Conservation (phyloP, 2,329 filamentous ascomycete species). For the Pseudogymnoascus pannorum region DNA sequence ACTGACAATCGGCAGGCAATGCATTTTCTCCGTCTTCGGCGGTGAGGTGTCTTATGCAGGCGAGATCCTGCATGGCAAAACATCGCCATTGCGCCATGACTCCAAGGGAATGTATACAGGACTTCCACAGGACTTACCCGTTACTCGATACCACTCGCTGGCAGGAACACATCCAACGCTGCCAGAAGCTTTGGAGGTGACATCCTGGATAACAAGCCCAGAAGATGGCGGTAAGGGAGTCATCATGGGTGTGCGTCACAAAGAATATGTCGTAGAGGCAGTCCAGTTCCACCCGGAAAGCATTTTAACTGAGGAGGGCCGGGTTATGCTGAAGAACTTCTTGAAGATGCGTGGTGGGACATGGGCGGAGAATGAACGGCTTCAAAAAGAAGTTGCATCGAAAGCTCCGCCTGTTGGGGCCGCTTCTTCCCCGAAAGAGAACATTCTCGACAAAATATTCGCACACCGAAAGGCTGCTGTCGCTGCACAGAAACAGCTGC, state of each 20-base stretch:
- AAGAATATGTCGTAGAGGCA: slow-evolving; percentile 82
- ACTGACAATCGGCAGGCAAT: slow-evolving; percentile 54
- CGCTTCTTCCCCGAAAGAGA: slow-evolving; percentile 54
- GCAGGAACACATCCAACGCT: slow-evolving; percentile 85
- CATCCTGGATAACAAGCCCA: slow-evolving; percentile 76
- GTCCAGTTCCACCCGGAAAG: slow-evolving; percentile 98
- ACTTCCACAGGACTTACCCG: slow-evolving; percentile 72
- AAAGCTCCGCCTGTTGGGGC: slow-evolving; percentile 21
- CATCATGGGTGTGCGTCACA: slow-evolving; percentile 96
- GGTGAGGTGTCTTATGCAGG: slow-evolving; percentile 87
- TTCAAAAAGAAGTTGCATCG: slow-evolving; percentile 38
- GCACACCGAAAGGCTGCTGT: slow-evolving; percentile 70
- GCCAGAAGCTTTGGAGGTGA: slow-evolving; percentile 78
- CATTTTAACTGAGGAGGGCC: slow-evolving; percentile 83
- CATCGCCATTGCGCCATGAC: slow-evolving; percentile 83
- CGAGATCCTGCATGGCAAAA: slow-evolving; percentile 96
- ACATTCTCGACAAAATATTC: slow-evolving; percentile 89
- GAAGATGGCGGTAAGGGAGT: slow-evolving; percentile 65
- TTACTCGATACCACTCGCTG: slow-evolving; percentile 93
- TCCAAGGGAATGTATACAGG: slow-evolving; percentile 82
- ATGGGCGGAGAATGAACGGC: slow-evolving; percentile 70
- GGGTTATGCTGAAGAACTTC: slow-evolving; percentile 89
- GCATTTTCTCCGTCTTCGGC: slow-evolving; percentile 90
- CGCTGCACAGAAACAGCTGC: slow-evolving; percentile 71
- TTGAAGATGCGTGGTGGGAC: slow-evolving; percentile 80